A percentile compares a stretch with the other conserved stretches of the same genome.
phyloP scores from a whole-genome alignment of 2,329 filamentous ascomycete species.

The Penicillium concentricum region DNA sequence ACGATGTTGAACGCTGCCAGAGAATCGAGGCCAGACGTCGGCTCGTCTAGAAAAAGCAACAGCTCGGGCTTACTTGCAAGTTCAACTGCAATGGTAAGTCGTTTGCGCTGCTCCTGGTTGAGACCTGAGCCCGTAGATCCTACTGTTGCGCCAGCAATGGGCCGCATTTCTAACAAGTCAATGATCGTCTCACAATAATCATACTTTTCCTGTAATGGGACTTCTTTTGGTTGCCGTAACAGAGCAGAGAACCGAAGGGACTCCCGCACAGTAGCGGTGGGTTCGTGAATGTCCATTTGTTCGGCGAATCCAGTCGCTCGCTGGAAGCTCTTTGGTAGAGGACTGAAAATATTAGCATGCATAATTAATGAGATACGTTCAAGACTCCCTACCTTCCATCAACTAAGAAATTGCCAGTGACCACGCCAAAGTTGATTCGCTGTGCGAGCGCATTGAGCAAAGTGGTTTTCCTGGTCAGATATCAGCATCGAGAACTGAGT shows the following conservation, averaged over 20 bases:
- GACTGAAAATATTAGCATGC: conserved; percentile 26
- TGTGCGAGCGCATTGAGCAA: conserved; percentile 49
- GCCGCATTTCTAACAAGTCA: conserved; percentile 67
- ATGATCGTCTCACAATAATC: conserved; percentile 68
- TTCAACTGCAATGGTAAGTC: conserved; percentile 64
- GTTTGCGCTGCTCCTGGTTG: conserved; percentile 65
- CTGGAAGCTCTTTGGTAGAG: conserved; percentile 51
- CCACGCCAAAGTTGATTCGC: conserved; percentile 45
- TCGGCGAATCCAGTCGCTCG: conserved; percentile 57
- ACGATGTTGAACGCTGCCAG: conserved; percentile 67
- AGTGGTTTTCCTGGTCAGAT: conserved; percentile 46
- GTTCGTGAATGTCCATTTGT: conserved; percentile 67
- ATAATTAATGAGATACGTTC: background rate
- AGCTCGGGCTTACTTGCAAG: conserved; percentile 60
- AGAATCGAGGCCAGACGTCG: conserved; percentile 66
- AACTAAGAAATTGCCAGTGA: conserved; percentile 46
- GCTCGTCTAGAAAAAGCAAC: conserved; percentile 64
- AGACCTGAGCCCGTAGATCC: conserved; percentile 60
- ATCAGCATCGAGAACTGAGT: background rate
- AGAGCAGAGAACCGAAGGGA: conserved; percentile 66
- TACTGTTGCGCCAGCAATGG: conserved; percentile 64
- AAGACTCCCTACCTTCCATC: conserved; percentile 40
- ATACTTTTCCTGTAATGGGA: conserved; percentile 61
- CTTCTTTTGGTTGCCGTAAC: conserved; percentile 60
- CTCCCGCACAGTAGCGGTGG: conserved; percentile 65